Percentiles rank a stretch among this genome's conserved stretches.
Conservation (phyloP, 2,329 filamentous ascomycete species). For the Tolypocladium amazonense region DNA sequence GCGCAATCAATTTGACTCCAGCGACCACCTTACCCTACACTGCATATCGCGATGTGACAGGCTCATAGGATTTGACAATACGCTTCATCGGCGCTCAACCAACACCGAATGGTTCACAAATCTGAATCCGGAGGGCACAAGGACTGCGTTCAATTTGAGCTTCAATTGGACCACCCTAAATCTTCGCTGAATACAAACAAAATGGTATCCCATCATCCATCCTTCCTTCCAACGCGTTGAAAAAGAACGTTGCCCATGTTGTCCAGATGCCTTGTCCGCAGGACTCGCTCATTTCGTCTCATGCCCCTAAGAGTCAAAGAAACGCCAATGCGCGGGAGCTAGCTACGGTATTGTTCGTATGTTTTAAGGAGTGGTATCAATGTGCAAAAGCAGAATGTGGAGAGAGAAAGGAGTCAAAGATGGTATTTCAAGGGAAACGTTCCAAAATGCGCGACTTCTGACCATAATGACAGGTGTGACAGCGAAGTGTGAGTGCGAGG, state of each 20-base stretch:
- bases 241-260: background rate
- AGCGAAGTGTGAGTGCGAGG: conserved; percentile 3
- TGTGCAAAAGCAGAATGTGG: background rate
- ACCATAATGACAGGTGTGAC: background rate
- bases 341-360: background rate
- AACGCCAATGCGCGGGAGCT: background rate
- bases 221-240: conserved; percentile 4
- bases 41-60: background rate
- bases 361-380: background rate
- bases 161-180: background rate
- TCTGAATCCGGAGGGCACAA: background rate
- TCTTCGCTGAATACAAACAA: conserved; percentile 4
- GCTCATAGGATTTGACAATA: background rate
- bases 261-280: background rate
- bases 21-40: background rate
- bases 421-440: background rate
- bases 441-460: background rate
- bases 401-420: background rate
- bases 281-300: background rate
- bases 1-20: background rate
- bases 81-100: background rate
- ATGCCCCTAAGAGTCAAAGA: background rate
- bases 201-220: conserved; percentile 13
- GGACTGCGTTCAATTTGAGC: background rate
- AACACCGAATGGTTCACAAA: background rate